Percentiles rank a stretch among this genome's conserved stretches.
Evolutionary conservation across 2,329 filamentous ascomycete species (phyloP).

Genomic region (Trichoderma brevicompactum): DNA sequence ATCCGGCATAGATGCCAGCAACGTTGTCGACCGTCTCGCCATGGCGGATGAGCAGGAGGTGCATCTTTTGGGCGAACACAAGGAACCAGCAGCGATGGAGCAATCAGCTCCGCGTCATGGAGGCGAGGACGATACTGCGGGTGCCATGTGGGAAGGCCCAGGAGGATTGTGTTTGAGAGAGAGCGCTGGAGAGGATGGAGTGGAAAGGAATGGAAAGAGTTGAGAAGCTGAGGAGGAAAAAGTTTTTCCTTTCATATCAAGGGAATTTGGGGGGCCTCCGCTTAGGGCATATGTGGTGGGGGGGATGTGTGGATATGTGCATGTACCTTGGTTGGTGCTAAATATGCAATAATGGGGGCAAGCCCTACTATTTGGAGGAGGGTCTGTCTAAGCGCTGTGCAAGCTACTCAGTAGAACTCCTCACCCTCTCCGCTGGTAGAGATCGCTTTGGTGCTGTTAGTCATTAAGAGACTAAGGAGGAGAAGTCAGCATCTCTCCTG

Average conservation of each 20-base stretch:
- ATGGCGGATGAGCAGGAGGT: constrained; percentile 78
- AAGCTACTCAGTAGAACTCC: too few relatives aligned
- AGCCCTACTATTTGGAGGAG: too few relatives aligned
- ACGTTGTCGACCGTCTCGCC: constrained; percentile 92
- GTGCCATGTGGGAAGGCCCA: constrained; percentile 24
- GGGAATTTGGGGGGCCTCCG: constrained; percentile 1
- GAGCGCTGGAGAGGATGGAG: not conserved
- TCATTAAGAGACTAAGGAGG: too few relatives aligned
- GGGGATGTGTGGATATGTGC: not conserved
- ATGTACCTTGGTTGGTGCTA: not conserved
- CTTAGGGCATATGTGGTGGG: constrained; percentile 25
- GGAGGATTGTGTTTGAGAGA: constrained; percentile 4
- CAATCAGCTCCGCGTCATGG: constrained; percentile 29
- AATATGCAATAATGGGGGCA: not conserved
- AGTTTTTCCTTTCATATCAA: constrained; percentile 23
- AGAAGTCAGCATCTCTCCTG: too few relatives aligned
- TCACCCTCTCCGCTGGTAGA: too few relatives aligned
- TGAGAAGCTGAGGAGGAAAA: constrained; percentile 7
- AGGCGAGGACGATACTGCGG: constrained; percentile 28
- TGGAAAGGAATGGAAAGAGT: not conserved
- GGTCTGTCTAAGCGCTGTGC: too few relatives aligned
- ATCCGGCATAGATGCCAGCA: constrained; percentile 75
- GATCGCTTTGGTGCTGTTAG: too few relatives aligned
- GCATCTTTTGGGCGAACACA: constrained; percentile 39
- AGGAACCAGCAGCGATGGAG: constrained; percentile 26